These are phyloP conservation scores for Colletotrichum magnum DNA, from an alignment of 2,329 filamentous ascomycete genomes.

Conservation along the genomic window DNA sequence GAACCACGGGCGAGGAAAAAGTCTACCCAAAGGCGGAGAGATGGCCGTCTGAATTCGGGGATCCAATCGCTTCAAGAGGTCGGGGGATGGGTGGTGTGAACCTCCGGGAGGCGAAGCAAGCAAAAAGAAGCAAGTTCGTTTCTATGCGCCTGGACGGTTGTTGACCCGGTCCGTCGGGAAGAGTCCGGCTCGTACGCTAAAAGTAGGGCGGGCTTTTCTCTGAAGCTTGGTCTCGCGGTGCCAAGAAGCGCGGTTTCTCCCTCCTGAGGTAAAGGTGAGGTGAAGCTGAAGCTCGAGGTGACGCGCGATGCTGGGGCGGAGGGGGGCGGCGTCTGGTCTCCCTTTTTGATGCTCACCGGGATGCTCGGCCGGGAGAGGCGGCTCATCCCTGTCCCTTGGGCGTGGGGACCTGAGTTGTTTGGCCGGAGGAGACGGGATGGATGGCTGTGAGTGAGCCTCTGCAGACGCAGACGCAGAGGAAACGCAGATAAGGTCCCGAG, in stretches of 20 bases:
- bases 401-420: slow-evolving; percentile 1
- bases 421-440: slow-evolving; percentile 8
- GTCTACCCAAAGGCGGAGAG: slow-evolving; percentile 7
- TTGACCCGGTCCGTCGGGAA: too few species aligned
- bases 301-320: background rate
- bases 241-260: background rate
- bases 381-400: slow-evolving; percentile 21
- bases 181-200: too few species aligned
- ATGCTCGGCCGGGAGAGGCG: slow-evolving; percentile 32
- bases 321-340: background rate
- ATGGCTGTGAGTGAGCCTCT: background rate
- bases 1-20: slow-evolving; percentile 9
- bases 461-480: background rate
- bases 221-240: background rate
- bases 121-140: background rate
- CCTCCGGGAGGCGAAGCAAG: too few species aligned
- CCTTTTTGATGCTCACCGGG: slow-evolving; percentile 18
- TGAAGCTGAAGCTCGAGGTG: slow-evolving; percentile 5
- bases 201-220: too few species aligned
- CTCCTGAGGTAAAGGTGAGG: background rate
- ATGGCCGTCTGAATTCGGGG: slow-evolving; percentile 14
- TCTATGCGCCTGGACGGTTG: too few species aligned
- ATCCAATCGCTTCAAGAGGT: background rate
- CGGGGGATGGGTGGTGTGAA: background rate
- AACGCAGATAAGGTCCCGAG: slow-evolving; percentile 1